These are phyloP conservation scores for Ceratobasidium sp. DNA, from an alignment of 1,284 basidiomycete species.

Conservation along the genomic window DNA sequence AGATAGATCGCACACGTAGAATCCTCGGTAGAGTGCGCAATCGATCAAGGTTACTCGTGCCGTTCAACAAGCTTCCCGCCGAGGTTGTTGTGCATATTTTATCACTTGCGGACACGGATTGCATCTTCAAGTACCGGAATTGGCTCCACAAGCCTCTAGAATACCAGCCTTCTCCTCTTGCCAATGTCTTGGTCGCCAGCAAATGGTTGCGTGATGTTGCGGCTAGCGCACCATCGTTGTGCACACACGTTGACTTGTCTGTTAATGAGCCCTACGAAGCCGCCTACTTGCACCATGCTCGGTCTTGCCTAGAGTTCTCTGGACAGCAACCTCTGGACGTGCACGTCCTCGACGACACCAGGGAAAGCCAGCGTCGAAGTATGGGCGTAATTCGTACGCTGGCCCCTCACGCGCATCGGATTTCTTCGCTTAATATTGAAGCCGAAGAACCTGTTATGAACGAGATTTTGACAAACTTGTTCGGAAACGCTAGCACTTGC, in stretches of 20 bases:
- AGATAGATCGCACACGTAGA: not conserved
- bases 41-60: not conserved
- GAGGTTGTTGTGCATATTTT: not conserved
- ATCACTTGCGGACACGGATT: no score
- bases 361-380: not conserved
- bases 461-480: not conserved
- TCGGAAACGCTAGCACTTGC: not conserved
- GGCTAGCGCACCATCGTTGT: not conserved
- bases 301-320: not conserved
- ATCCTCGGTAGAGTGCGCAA: not conserved
- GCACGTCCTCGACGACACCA: not conserved
- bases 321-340: not conserved
- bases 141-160: not conserved
- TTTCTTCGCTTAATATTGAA: not conserved
- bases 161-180: not conserved
- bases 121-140: not conserved
- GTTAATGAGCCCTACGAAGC: not conserved
- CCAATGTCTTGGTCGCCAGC: not conserved
- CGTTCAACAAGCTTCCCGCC: constrained; percentile 1
- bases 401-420: constrained; percentile 6
- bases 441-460: not conserved
- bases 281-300: not conserved
- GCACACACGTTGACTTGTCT: constrained; percentile 1
- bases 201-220: not conserved
- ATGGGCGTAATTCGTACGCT: not conserved